Evolutionary conservation across 345 rosid genomes (phyloP), one percentile per base, ranked within the genome.

Genomic region (Rhodomyrtus tomentosa): DNA sequence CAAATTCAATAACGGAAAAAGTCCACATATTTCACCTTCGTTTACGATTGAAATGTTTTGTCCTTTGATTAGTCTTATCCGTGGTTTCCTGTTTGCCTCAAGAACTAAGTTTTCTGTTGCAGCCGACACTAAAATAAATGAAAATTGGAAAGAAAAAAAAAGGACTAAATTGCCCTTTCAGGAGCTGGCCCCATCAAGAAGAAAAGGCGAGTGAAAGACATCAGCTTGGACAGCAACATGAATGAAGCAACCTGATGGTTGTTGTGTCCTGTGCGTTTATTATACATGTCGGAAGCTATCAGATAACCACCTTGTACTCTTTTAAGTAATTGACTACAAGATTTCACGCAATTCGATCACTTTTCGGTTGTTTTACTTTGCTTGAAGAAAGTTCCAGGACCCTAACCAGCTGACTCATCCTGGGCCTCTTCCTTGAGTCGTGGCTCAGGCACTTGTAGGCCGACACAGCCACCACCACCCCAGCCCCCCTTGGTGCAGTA

Each of bases 381-480:
- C 86, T 51, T 76, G 96, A 45, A 93, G 86, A 4, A 4, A 93
- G 88, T 83, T 95, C 96, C 86, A 95, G 83, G 29, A 91, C 83
- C 51, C 88, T 88, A 76, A 96, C 94, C 50, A 95, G 96, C 29
- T 84, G 86, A 12, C 89, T 85, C 98, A 95, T 96, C 14, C 88
- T 83, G 53, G 98, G 99, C 87, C 98, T 91, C 55, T 82, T 81
- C 85, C 91, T 93, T 2, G 98, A 93, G 38, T 88, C 58, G 36
- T 91, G 98, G 90, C 93, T 94, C 81, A 94, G 79, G 90, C 98
- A 94, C 84, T 87, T 91, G 88, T 87, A 89, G 25, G 95, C 98
- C 83, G 92, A 49, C 59, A 89, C 85, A 50, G 92, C 91, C 24
- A 90, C 95, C 89, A 73, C 88, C n/a, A n/a, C n/a, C n/a, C 52